Evolutionary conservation across 441 rosid species (phyloP), one percentile per base, ranked within the genome.

Genomic region (Biscutella laevigata): DNA sequence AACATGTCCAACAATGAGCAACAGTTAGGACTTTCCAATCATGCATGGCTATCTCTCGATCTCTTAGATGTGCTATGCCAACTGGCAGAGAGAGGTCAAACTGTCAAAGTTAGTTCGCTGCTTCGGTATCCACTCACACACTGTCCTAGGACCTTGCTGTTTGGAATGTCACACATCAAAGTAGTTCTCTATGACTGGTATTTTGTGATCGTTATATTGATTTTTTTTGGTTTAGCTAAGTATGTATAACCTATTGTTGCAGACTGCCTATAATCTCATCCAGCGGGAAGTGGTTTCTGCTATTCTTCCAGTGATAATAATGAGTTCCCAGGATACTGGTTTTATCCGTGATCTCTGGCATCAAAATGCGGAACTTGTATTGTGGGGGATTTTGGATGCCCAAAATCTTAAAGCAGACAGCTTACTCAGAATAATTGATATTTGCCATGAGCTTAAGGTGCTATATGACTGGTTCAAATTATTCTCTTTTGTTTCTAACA

Each of bases 11-110:
- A 83, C 43, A 88, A 69, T 60, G 83, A 72, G 71, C 86, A 86
- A 68, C 92, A 82, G 47, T 57, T 66, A 69, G 97, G 80, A 50
- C 76, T 79, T 64, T 67, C 82, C 37, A 84, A 88, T 76, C 81
- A 77, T 66, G 92, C 92, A 20, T 92, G 99, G 99, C 61, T 83
- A 64, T 86, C 95, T 66, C 83, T 92, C 25, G 99, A 92, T 59
- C 95, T 92, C 63, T 58, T 88, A 61, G 84, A 82, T 52, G 84
- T 86, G 63, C 77, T 92, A 43, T 86, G 97, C 67, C 88, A 86
- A 76, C 77, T 92, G 46, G 86, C 95, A 52, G 97, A 92, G 77
- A 78, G 77, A 66, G 99, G 99, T 48, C 85, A 86, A 42, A 61
- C 88, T 62, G 74, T 64, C 61, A 56, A 68, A 61, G 81, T 88